Evolutionary conservation across 1,284 basidiomycete genomes (phyloP), one percentile per base, ranked within the genome.

Genomic region (Termitomyces sp.): DNA sequence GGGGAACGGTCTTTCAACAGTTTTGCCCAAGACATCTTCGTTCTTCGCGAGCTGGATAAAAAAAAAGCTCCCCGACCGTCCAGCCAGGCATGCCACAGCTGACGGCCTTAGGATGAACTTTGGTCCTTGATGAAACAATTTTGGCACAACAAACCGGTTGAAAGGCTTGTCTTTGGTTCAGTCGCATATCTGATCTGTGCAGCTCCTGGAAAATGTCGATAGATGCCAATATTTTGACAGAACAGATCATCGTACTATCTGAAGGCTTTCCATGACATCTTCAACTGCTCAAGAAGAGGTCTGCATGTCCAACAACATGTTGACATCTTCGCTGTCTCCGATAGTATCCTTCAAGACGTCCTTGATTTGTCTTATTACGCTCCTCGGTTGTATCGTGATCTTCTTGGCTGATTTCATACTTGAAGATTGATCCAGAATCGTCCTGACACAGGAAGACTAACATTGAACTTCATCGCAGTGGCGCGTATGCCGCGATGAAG

Each of bases 1-100:
- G 73, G 74, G 3, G 64, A 70, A 28, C 63, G 61, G 19, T 75
- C 76, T 12, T 77, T 68, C 60, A 60, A 56, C 26, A 57, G 13
- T 42, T 5, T 42, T 26, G 1, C 40, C 13, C 40, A 13, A 15
- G 40, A 42, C 40, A 26, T 42, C 12, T 21, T 6, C 10, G 21
- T 42, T 42, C 21, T 24, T 6, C 21, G 21, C 19, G 40, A 42
- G 13, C 40, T 42, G 7, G 21, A 42, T 8, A 24, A 42, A 24
- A 24, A 24, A 5, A 42, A 26, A n/a, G 24, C 19, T 24, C 6
- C 40, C 40, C 26, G 40, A 42, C 13, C 40, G 40, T 26, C 40
- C 24, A 15, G 39, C 19, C 6, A 61, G 57, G 15, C 54, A 54
- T 34, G 61, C 56, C 9, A 65, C 58, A 2, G 46, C 51, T 17